phyloP scores from a whole-genome alignment of 768 basidiomycete genomes.

The Psilocybe cyanescens region DNA sequence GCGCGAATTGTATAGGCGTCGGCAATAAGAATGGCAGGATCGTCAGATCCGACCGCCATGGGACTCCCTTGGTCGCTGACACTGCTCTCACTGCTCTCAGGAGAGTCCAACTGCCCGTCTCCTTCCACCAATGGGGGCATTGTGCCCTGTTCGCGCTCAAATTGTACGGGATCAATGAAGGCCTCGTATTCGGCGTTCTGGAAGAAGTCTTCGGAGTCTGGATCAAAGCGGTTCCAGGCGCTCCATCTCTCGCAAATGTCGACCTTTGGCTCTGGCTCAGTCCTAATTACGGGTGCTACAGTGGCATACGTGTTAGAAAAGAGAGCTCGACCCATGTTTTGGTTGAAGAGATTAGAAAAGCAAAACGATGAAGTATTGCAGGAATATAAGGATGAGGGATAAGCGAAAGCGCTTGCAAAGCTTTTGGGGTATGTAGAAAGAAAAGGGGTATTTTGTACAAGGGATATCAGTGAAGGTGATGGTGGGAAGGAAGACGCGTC shows the following conservation, averaged over 20 bases:
- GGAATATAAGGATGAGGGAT: conserved; percentile 16
- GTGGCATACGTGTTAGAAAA: conserved; percentile 54
- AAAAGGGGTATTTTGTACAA: conserved; percentile 32
- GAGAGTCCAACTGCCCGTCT: conserved; percentile 34
- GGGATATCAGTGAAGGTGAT: conserved; percentile 25
- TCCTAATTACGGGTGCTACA: conserved; percentile 42
- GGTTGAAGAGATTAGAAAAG: conserved; percentile 20
- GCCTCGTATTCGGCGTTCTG: conserved; percentile 66
- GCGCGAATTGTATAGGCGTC: conserved; percentile 34
- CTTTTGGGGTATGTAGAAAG: conserved; percentile 30
- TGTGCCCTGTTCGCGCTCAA: conserved; percentile 33
- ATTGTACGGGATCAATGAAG: conserved; percentile 52
- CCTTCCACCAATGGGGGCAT: conserved; percentile 26
- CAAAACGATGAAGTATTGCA: conserved; percentile 24
- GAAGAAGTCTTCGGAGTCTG: conserved; percentile 82
- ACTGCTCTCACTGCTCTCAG: conserved; percentile 44
- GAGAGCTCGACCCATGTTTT: conserved; percentile 61
- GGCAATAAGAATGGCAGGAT: conserved; percentile 41
- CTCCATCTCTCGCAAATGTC: conserved; percentile 62
- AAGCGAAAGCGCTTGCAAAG: conserved; percentile 17
- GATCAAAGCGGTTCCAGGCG: conserved; percentile 70
- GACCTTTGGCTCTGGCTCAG: conserved; percentile 44
- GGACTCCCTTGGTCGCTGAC: conserved; percentile 53
- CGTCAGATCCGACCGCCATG: conserved; percentile 47
- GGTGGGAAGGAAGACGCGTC: conserved; percentile 31